Conservation (phyloP, 2,329 filamentous ascomycete genomes). For the Diaporthe sp. region DNA sequence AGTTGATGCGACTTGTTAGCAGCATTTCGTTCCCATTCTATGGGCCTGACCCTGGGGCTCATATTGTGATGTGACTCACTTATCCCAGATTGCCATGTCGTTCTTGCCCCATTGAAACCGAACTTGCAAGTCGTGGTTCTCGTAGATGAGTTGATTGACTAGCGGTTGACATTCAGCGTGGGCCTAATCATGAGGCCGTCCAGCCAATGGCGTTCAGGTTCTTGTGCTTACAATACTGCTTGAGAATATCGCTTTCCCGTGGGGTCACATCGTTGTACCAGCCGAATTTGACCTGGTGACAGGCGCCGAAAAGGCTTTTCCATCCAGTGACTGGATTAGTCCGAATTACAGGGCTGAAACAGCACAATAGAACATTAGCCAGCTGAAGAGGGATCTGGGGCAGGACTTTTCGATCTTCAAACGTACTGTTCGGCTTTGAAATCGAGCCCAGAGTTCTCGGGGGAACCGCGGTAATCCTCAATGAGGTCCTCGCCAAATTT, state of each 20-base stretch:
- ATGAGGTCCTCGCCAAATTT: conserved; percentile 50
- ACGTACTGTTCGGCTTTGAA: conserved; percentile 47
- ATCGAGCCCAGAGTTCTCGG: conserved; percentile 43
- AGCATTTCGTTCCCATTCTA: not conserved
- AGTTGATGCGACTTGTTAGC: not conserved
- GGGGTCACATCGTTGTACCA: conserved; percentile 46
- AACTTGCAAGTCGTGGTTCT: conserved; percentile 46
- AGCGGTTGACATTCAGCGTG: not conserved
- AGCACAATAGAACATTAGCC: conserved; percentile 28
- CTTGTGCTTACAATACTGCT: conserved; percentile 39
- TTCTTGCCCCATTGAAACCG: conserved; percentile 45
- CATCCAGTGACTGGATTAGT: conserved; percentile 47
- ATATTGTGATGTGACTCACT: conserved; percentile 33
- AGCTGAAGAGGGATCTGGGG: not conserved
- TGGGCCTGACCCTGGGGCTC: not conserved
- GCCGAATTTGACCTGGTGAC: conserved; percentile 42
- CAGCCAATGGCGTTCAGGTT: not conserved
- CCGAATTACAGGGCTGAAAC: conserved; percentile 40
- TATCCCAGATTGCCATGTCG: conserved; percentile 45
- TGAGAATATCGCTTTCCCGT: conserved; percentile 45
- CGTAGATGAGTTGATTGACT: conserved; percentile 42
- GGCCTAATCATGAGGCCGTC: not conserved
- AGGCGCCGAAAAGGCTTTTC: conserved; percentile 46
- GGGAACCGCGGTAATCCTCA: conserved; percentile 41
- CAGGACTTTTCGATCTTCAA: conserved; percentile 41